Base-by-base conservation (phyloP, 148 eudicot genomes). In the Heliosperma pusillum region DNA sequence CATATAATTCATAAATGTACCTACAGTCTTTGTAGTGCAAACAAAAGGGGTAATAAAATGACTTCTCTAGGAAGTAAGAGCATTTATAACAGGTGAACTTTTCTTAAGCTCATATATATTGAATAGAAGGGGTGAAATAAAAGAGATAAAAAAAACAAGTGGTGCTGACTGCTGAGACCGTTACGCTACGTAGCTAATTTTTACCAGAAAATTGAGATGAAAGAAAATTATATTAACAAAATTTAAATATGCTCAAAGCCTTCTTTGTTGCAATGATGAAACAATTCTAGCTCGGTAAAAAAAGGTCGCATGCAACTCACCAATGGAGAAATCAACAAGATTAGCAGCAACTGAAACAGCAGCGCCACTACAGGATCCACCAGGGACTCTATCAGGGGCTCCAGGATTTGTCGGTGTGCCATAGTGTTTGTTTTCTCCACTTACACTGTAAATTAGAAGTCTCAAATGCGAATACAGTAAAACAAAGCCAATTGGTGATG, bases 361-460 rank as follows among this genome's bases (percentile, higher is more conserved):
- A 81, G 97, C 94, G 68, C 99, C 99, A 83, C 97, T 83, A 70
- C 88, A 96, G 70, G 95, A 86, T 76, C 99, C 99, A 72, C 99
- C 99, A 44, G 97, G 91, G 70, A 87, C 70, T 76, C 91, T 82
- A 73, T 84, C 77, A 66, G 84, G 85, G 59, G 90, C 87, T 70
- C 84, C 84, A 72, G 99, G 99, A 87, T 96, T 96, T 61, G 88
- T 87, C 24, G 97, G 99, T 65, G 86, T 85, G 69, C 78, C 99
- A 79, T 86, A 93, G 78, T 96, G 89, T 85, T 79, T 96, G 79
- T 88, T 92, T 79, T 90, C 97, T 83, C 99, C 99, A 80, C 80
- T 89, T 10, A 89, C 74, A 70, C 99, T 96, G 93, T 59, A 80
- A 73, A 76, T 22, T 42, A 60, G 69, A 78, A 68, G 69, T 69